Conservation (phyloP, 2,329 filamentous ascomycete genomes). For the Exophiala alcalophila region DNA sequence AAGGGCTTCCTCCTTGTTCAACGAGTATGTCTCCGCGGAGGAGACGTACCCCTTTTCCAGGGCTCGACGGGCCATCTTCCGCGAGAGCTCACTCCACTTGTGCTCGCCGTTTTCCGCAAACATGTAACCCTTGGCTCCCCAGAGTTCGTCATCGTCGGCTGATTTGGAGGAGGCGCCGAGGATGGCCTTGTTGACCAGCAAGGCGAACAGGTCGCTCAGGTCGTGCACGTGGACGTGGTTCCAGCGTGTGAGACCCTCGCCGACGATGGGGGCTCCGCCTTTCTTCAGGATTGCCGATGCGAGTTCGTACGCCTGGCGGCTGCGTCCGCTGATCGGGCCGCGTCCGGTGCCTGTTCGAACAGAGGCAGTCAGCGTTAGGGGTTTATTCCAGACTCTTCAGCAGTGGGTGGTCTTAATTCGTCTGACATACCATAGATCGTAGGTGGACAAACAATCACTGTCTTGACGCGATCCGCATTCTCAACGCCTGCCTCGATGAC, state of each 20-base stretch:
- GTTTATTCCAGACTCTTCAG: too few species aligned
- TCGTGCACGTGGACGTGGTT: conserved; percentile 61
- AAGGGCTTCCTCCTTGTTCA: conserved; percentile 44
- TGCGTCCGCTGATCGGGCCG: conserved; percentile 53
- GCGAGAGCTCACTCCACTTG: conserved; percentile 61
- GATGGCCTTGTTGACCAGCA: conserved; percentile 55
- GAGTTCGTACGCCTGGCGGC: conserved; percentile 59
- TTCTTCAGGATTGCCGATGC: conserved; percentile 49
- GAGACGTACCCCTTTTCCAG: conserved; percentile 52
- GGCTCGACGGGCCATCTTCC: conserved; percentile 56
- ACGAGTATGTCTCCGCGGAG: conserved; percentile 37
- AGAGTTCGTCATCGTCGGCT: conserved; percentile 39
- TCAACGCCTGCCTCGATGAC: conserved; percentile 52
- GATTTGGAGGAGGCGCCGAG: conserved; percentile 37
- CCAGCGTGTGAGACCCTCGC: conserved; percentile 57
- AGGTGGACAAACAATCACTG: conserved; percentile 62
- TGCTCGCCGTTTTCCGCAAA: conserved; percentile 62
- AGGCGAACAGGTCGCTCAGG: conserved; percentile 52
- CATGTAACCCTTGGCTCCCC: conserved; percentile 55
- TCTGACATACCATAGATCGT: conserved; percentile 56
- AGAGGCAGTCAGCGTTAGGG: too few species aligned
- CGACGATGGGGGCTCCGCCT: conserved; percentile 53
- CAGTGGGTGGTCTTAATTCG: too few species aligned
- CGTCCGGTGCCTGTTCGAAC: conserved; percentile 48
- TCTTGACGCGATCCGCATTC: conserved; percentile 50